Evolutionary conservation across 2,329 filamentous ascomycete genomes (phyloP), one percentile per base, ranked within the genome.

Genomic region (Bretziella fagacearum): DNA sequence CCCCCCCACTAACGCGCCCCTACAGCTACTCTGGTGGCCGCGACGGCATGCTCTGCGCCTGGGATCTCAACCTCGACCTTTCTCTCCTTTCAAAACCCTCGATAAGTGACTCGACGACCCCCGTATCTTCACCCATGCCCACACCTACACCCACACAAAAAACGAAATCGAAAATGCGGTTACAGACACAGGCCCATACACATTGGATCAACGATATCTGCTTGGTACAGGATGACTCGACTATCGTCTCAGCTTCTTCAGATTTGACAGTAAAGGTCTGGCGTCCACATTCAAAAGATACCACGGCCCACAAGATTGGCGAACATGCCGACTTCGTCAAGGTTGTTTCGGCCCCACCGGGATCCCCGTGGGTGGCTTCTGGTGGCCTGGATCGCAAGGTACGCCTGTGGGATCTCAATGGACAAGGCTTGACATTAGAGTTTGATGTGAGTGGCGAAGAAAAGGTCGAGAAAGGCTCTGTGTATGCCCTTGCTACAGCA

Each of bases 251-350:
- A 7, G 86, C 83, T 17, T 94, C 86, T 3, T 93, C 87, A n/a
- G 87, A 95, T 60, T 77, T 91, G 52, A 86, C 85, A 6, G 86
- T 95, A 59, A 91, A 93, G 62, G 66, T 93, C 56, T 95, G 87
- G 91, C 76, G 87, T 48, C 89, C 89, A 5, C 68, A 77, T 52
- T 72, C 73, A 8, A 58, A 65, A 20, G 73, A 76, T 51, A 52
- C 58, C 27, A 57, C 57, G 41, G 58, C 62, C 20, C 70, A 79
- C 43, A 85, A 84, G 35, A 89, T 98, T 57, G 91, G 91, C 53
- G 78, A 89, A 56, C 91, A 98, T 62, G 81, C 79, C 56, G 91
- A 98, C 67, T 98, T 96, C 59, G 87, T 94, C 59, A 98, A 96
- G 64, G 87, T 85, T 55, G 73, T 98, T 30, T 84, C 87, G 15